phyloP scores from a whole-genome alignment of 805 yeast genomes.

The Lachancea sp. region DNA sequence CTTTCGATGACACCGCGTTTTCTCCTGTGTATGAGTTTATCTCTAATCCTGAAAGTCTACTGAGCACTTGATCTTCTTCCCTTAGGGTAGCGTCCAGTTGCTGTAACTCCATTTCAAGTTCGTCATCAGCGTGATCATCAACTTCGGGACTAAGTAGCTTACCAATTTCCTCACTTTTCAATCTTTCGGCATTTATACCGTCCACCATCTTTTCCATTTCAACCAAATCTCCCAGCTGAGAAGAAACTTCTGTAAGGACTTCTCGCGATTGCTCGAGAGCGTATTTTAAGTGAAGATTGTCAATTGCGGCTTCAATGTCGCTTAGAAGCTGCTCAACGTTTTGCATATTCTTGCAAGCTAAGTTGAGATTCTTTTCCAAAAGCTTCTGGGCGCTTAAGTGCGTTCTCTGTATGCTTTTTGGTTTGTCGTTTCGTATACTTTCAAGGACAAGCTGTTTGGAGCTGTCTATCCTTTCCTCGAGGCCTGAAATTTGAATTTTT shows the following conservation, averaged over 20 bases:
- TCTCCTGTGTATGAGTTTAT: neutral
- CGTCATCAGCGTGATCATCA: constrained; percentile 29
- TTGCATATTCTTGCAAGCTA: constrained; percentile 30
- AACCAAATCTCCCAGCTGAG: constrained; percentile 40
- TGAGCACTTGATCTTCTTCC: constrained; percentile 4
- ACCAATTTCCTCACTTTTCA: constrained; percentile 36
- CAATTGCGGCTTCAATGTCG: constrained; percentile 40
- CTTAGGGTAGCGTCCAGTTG: constrained; percentile 28
- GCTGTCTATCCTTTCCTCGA: constrained; percentile 20
- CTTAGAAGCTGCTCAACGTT: constrained; percentile 36
- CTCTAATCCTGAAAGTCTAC: constrained; percentile 1
- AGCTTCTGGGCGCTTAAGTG: constrained; percentile 33
- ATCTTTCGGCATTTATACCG: constrained; percentile 35
- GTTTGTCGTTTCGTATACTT: constrained; percentile 19
- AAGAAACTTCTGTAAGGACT: constrained; percentile 35
- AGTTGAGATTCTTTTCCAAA: constrained; percentile 32
- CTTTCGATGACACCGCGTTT: neutral
- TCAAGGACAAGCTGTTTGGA: constrained; percentile 16
- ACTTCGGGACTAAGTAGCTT: constrained; percentile 17
- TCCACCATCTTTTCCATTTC: constrained; percentile 38
- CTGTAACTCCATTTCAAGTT: constrained; percentile 37
- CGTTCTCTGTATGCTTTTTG: constrained; percentile 29
- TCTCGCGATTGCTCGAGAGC: constrained; percentile 35
- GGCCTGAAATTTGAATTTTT: constrained; percentile 17
- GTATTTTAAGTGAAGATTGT: constrained; percentile 35